Evolutionary conservation across 2,329 filamentous ascomycete genomes (phyloP).

Genomic region (Cyphellophora attinorum): DNA sequence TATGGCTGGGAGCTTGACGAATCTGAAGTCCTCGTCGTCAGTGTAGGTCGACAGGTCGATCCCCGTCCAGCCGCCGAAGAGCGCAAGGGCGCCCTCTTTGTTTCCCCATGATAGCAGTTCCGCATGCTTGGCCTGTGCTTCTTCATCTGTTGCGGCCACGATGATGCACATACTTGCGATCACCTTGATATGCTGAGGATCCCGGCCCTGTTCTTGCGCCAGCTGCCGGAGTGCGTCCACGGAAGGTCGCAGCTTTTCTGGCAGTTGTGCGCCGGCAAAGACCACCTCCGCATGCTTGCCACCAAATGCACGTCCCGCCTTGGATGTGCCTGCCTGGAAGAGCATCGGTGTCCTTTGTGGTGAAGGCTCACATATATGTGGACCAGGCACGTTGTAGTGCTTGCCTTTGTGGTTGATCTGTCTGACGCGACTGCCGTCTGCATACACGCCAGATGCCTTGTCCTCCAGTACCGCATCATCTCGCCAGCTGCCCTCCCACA

Average conservation of each 20-base stretch:
- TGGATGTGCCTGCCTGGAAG: constrained; percentile 51
- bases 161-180: constrained; percentile 43
- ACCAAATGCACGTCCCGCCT: constrained; percentile 47
- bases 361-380: constrained; percentile 44
- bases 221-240: constrained; percentile 43
- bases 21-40: constrained; percentile 52
- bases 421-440: constrained; percentile 47
- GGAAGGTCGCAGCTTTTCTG: constrained; percentile 45
- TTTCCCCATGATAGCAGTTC: constrained; percentile 44
- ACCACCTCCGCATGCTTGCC: constrained; percentile 51
- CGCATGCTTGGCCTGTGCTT: constrained; percentile 44
- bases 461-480: constrained; percentile 43
- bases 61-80: constrained; percentile 51
- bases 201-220: constrained; percentile 42
- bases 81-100: constrained; percentile 43
- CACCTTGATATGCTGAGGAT: constrained; percentile 49
- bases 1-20: constrained; percentile 43
- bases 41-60: constrained; percentile 48
- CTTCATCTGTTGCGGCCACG: constrained; percentile 40
- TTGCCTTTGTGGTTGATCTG: constrained; percentile 57
- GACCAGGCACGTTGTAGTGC: constrained; percentile 34
- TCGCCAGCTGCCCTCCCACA: constrained; percentile 32
- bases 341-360: constrained; percentile 49
- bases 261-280: constrained; percentile 49
- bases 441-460: constrained; percentile 50